These are phyloP conservation scores for Amaranthus hypochondriacus DNA, from an alignment of 148 eudicot species.

Conservation along the genomic window DNA sequence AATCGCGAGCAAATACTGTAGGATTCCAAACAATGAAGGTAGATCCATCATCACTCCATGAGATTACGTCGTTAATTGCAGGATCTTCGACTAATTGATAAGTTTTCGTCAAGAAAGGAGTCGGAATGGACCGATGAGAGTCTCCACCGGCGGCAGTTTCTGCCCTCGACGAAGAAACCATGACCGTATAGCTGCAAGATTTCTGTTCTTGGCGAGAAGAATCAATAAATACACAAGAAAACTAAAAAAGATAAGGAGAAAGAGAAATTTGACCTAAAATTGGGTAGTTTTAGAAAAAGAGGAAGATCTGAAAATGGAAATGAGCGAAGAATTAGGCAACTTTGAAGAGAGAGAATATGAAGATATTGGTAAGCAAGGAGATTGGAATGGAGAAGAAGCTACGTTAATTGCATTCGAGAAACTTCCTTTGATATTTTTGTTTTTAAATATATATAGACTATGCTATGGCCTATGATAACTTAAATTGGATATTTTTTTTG, in stretches of 20 bases:
- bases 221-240: conserved; percentile 1
- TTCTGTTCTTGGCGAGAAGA: conserved; percentile 34
- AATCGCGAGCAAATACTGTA: conserved; percentile 80
- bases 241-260: neutral
- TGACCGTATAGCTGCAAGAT: too few relatives aligned
- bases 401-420: conserved; percentile 49
- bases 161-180: too few relatives aligned
- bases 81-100: conserved; percentile 76
- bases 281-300: neutral
- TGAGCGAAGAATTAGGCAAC: neutral
- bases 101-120: conserved; percentile 83
- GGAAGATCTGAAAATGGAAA: conserved; percentile 13
- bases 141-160: conserved; percentile 28
- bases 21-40: conserved; percentile 85
- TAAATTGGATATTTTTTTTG: too few relatives aligned
- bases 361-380: conserved; percentile 11
- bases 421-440: conserved; percentile 30
- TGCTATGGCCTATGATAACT: too few relatives aligned
- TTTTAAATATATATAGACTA: neutral
- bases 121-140: conserved; percentile 55
- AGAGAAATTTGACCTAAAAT: neutral
- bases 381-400: conserved; percentile 35
- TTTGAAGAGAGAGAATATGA: neutral
- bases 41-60: conserved; percentile 96
- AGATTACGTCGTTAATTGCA: conserved; percentile 66